Evolutionary conservation across 768 basidiomycete genomes (phyloP).

Genomic region (Lactarius trivialis): DNA sequence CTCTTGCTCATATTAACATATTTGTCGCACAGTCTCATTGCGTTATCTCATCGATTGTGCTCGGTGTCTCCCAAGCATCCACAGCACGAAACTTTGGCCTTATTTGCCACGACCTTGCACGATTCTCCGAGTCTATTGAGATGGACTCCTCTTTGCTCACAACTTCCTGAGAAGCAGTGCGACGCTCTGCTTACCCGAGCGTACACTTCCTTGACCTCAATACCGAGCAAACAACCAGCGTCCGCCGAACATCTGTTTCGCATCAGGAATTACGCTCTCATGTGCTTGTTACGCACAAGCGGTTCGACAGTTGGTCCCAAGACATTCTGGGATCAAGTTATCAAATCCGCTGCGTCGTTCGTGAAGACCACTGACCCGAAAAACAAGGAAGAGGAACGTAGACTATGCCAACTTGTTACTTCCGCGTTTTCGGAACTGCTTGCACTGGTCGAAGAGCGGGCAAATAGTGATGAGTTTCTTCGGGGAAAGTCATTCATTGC

Average conservation of each 20-base stretch:
- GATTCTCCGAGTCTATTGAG: conserved; percentile 36
- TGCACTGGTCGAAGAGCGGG: conserved; percentile 33
- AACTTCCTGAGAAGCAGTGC: conserved; percentile 45
- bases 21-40: conserved; percentile 47
- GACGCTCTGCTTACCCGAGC: conserved; percentile 54
- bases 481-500: conserved; percentile 47
- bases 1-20: conserved; percentile 55
- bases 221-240: conserved; percentile 16
- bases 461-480: conserved; percentile 37
- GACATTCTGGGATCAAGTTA: conserved; percentile 66
- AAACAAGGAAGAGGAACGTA: conserved; percentile 13
- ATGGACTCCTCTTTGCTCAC: conserved; percentile 45
- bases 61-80: conserved; percentile 19
- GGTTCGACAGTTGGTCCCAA: conserved; percentile 42
- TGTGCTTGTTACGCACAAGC: conserved; percentile 43
- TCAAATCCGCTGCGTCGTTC: conserved; percentile 44
- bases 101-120: conserved; percentile 31
- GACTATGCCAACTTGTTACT: conserved; percentile 31
- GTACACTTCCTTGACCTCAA: conserved; percentile 46
- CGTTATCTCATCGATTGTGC: conserved; percentile 30
- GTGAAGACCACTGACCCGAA: conserved; percentile 22
- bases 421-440: conserved; percentile 40
- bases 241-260: conserved; percentile 29
- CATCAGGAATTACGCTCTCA: conserved; percentile 40
- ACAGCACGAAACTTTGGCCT: conserved; percentile 14